Evolutionary conservation across 1,284 basidiomycete species (phyloP).

Genomic region (Ceratobasidium theobromae): DNA sequence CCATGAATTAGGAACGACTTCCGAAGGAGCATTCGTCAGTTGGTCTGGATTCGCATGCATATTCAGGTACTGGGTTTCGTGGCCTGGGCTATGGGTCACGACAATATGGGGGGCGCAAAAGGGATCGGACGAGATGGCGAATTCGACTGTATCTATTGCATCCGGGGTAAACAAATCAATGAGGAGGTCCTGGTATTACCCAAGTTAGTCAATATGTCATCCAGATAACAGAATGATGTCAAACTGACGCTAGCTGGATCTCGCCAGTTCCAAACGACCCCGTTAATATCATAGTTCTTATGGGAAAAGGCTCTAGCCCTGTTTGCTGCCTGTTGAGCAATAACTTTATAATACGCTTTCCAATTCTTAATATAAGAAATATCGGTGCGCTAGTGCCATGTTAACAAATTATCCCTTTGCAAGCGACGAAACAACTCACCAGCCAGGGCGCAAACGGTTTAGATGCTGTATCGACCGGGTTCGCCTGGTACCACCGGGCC

Average conservation of each 20-base stretch:
- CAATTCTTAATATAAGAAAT: constrained; percentile 12
- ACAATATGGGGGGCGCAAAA: constrained; percentile 22
- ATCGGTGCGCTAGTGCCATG: constrained; percentile 19
- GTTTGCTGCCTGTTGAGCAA: constrained; percentile 2
- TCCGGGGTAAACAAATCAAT: constrained; percentile 7
- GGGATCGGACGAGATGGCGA: constrained; percentile 16
- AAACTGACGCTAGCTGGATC: constrained; percentile 18
- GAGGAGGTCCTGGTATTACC: constrained; percentile 2
- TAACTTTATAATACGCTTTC: not conserved
- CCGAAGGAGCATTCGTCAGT: not conserved
- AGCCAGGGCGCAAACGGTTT: not conserved
- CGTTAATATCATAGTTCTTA: constrained; percentile 15
- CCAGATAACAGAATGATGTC: not conserved
- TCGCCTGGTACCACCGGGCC: not conserved
- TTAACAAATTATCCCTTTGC: too few relatives aligned
- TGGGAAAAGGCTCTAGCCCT: constrained; percentile 8
- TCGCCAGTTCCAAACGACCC: constrained; percentile 18
- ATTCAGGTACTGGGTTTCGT: constrained; percentile 15
- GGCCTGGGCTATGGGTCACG: constrained; percentile 27
- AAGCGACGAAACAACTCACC: constrained; percentile 7
- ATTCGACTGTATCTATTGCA: constrained; percentile 16
- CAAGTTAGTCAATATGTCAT: not conserved
- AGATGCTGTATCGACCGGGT: constrained; percentile 12
- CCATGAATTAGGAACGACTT: not conserved
- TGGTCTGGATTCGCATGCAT: constrained; percentile 12